Base-by-base conservation (phyloP, 768 basidiomycete genomes). In the Mycena kentingensis region DNA sequence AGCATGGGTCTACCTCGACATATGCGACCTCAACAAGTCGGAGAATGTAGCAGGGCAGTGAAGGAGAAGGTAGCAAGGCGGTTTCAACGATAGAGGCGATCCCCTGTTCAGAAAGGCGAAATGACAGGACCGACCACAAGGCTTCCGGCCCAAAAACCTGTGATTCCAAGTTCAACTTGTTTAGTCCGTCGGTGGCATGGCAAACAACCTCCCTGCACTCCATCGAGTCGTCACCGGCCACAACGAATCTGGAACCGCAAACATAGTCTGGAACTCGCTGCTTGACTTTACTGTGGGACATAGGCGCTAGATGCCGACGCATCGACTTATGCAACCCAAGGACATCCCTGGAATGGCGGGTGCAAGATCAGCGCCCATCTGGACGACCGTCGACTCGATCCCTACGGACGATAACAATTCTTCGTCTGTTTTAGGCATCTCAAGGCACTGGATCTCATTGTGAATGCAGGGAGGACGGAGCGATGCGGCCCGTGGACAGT, bases 351-450 rank as follows among this genome's bases (percentile, higher is more conserved):
- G 60, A 5, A 71, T 75, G 43, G 64, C 60, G 32, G 76, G 74
- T 15, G 71, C 64, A 12, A 71, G 64, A 36, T 63, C 69, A 5
- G 71, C 70, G 12, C 55, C 69, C 4, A 68, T 82, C 25, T 85
- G 83, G 83, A 69, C 71, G n/a, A 80, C 77, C 3, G 65, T 66
- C 4, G 73, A 77, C 46, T 67, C 74, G 4, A 42, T 78, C 18
- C 84, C 84, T 3, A 79, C 79, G 1, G 73, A 74, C 16, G 81
- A 85, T 54, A 84, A 81, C 58, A 83, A 83, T 49, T 31, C 13
- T 31, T 18, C 19, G 18, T 22, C 22, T 46, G 39, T n/a, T 60
- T 46, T 21, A 37, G 22, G 10, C 18, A 29, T 8, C 25, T 28
- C 22, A 44, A 16, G 34, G 39, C 28, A 1, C 27, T 46, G 10